phyloP scores from a whole-genome alignment of 2,329 filamentous ascomycete species.

The Diaporthe sp. region DNA sequence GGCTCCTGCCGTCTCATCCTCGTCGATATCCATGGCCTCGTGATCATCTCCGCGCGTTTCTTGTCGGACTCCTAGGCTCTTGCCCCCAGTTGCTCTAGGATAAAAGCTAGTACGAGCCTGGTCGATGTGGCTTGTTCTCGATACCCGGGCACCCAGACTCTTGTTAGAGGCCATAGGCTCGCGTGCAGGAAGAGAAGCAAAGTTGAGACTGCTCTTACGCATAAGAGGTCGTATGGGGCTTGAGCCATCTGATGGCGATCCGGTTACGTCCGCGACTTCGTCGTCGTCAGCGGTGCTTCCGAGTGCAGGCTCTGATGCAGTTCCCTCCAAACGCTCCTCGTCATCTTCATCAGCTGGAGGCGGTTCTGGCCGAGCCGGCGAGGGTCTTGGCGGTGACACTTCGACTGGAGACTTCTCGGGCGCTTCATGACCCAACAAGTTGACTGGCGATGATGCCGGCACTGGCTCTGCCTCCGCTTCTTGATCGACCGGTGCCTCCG shows the following conservation, averaged over 20 bases:
- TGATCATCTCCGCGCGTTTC: constrained; percentile 63
- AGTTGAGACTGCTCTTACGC: constrained; percentile 95
- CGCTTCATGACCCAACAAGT: constrained; percentile 30
- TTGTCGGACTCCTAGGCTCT: constrained; percentile 71
- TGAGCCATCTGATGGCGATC: constrained; percentile 77
- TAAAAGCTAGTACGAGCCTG: constrained; percentile 81
- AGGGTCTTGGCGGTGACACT: constrained; percentile 38
- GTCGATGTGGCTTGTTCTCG: constrained; percentile 84
- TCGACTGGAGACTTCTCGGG: constrained; percentile 35
- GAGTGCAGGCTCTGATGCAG: constrained; percentile 35
- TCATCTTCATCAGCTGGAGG: constrained; percentile 19
- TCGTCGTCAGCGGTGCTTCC: constrained; percentile 38
- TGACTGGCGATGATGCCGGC: constrained; percentile 43
- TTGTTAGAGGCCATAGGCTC: constrained; percentile 90
- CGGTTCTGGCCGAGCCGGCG: not conserved
- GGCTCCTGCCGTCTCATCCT: constrained; percentile 54
- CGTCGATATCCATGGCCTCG: constrained; percentile 68
- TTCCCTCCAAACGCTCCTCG: constrained; percentile 42
- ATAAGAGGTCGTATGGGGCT: constrained; percentile 83
- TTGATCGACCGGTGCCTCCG: constrained; percentile 37
- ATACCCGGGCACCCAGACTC: constrained; percentile 80
- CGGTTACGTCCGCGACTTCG: constrained; percentile 62
- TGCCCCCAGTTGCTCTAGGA: constrained; percentile 79
- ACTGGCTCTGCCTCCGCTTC: constrained; percentile 34
- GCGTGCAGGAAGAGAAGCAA: constrained; percentile 91